phyloP scores from a whole-genome alignment of 495 filamentous ascomycete species.

The Pseudomonodictys pantanalensis region DNA sequence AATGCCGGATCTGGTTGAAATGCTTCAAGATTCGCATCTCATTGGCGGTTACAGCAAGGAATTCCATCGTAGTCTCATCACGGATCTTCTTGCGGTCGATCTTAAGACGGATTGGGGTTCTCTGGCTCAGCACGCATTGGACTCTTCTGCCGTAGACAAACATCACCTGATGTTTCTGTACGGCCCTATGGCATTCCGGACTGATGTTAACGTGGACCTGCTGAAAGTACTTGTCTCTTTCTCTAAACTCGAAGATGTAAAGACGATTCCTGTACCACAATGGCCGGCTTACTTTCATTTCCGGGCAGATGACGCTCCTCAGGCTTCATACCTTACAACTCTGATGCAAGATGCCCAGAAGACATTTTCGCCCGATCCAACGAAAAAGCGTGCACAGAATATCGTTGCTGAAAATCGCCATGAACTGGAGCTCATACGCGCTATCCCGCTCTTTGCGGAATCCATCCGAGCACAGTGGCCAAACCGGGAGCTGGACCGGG shows the following conservation, averaged over 20 bases:
- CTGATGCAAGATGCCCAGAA: conserved; percentile 33
- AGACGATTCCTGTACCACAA: conserved; percentile 35
- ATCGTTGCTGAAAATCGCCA: no score
- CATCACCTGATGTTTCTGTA: conserved; percentile 48
- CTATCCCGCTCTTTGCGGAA: conserved; percentile 36
- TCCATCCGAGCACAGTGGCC: conserved; percentile 46
- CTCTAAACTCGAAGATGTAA: conserved; percentile 40
- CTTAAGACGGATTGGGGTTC: conserved; percentile 47
- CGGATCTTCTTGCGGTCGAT: conserved; percentile 39
- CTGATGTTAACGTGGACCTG: conserved; percentile 39
- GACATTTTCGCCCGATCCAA: conserved; percentile 28
- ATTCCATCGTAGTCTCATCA: conserved; percentile 38
- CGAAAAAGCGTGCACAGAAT: conserved; percentile 19
- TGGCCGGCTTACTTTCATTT: conserved; percentile 39
- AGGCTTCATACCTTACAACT: conserved; percentile 23
- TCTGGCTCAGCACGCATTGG: conserved; percentile 40
- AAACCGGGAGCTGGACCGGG: conserved; percentile 33
- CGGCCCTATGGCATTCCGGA: conserved; percentile 42
- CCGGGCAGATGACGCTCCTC: conserved; percentile 28
- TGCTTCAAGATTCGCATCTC: conserved; percentile 40
- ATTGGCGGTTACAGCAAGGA: conserved; percentile 44
- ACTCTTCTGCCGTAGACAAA: conserved; percentile 22
- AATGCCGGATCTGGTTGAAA: conserved; percentile 32
- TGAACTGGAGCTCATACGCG: no score
- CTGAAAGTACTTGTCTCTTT: conserved; percentile 44